Conservation (phyloP, 73 alveolate species). For the Blepharisma japonicum region DNA sequence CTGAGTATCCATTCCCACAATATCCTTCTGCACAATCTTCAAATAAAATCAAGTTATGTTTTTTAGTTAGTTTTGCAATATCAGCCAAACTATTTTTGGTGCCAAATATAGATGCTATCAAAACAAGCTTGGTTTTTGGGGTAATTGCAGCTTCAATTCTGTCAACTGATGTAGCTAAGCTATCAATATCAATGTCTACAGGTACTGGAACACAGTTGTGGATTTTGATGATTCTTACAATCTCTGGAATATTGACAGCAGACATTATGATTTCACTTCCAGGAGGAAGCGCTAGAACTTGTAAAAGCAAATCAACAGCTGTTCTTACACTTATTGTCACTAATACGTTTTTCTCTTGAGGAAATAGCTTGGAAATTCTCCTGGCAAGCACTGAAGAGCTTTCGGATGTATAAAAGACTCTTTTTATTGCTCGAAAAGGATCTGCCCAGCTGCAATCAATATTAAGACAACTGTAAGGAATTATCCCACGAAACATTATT, state of each 20-base stretch:
- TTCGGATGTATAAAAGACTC: not conserved
- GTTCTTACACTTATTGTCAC: conserved; percentile 55
- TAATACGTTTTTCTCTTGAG: conserved; percentile 27
- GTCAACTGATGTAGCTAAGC: conserved; percentile 56
- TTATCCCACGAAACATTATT: not conserved
- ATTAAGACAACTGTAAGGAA: conserved; percentile 18
- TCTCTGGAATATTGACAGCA: conserved; percentile 79
- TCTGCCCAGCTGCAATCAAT: conserved; percentile 8
- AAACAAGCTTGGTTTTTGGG: conserved; percentile 53
- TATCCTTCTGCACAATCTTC: conserved; percentile 75
- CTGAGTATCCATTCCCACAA: conserved; percentile 55
- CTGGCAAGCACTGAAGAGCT: not conserved
- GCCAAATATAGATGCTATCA: conserved; percentile 67
- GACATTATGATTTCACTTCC: conserved; percentile 79
- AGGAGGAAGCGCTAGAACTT: conserved; percentile 62
- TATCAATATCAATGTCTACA: conserved; percentile 64
- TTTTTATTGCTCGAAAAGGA: not conserved
- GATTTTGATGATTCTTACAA: conserved; percentile 63
- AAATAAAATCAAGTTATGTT: conserved; percentile 56
- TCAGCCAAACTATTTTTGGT: conserved; percentile 57
- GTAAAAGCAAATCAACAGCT: conserved; percentile 59
- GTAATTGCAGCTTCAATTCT: conserved; percentile 43
- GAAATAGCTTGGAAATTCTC: conserved; percentile 5
- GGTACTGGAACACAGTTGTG: conserved; percentile 78
- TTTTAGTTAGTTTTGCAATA: conserved; percentile 45